Base-by-base conservation (phyloP, 257 asterid genomes). In the Solanum paucissectum region DNA sequence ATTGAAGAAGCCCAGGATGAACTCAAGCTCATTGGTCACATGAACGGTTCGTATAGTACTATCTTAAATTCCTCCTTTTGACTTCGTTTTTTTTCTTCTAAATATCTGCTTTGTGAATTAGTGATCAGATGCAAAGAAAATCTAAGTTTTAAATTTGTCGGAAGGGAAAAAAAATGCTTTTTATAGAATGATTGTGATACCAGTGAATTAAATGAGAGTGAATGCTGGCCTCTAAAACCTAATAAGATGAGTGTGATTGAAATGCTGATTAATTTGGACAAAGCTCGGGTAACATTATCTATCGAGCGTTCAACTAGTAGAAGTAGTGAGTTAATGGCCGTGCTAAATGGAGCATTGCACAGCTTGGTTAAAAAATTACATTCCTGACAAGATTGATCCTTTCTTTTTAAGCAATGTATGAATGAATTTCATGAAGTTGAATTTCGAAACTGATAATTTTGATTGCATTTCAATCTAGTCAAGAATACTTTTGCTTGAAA, bases 1-100 rank as follows among this genome's bases (percentile, higher is more conserved):
- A 94, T 96, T 64, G 99, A 96, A 89, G 99, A 96, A 88, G 98
- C 99, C 87, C 91, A 91, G 77, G 99, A 96, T 87, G 98, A 96
- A 93, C 98, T 96, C 89, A 95, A 93, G 92, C 98, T 96, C 89
- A 93, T 96, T 29, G 96, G 97, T 25, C 95, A 88, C 89, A 92
- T 96, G 98, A 92, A 87, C 86, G 98, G 98, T 96, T 79, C 29
- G 91, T 85, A 2, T 60, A 44, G 0, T 40, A 6, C 2, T 21
- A 3, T 36, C 4, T 18, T 33, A 33, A 72, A 9, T 34, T 72
- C 27, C 8, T 33, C 44, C n/a, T 14, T 33, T 32, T 32, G 13
- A 33, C 42, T 71, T 71, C 1, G 11, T 68, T 14, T 69, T 6
- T 69, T 12, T 46, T 1, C 1, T 1, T 14, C 21, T 29, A 29